Evolutionary conservation across 2,329 filamentous ascomycete genomes (phyloP), one percentile per base, ranked within the genome.

Genomic region (Neoarthrinium moseri): DNA sequence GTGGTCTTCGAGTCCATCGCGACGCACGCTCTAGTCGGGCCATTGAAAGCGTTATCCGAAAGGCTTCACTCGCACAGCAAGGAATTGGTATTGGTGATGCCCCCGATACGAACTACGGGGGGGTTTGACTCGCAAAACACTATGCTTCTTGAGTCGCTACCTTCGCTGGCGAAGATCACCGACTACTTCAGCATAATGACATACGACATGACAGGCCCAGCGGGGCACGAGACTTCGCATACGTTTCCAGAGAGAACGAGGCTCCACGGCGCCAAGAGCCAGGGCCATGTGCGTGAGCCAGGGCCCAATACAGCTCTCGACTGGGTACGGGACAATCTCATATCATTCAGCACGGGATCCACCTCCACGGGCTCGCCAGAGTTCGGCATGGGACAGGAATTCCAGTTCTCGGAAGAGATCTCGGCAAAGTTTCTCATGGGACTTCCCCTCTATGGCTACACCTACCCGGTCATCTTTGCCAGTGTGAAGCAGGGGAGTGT

Each of bases 101-200:
- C 53, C 5, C 54, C 54, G 5, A 27, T 52, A 1, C 47, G 52
- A 6, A n/a, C n/a, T n/a, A n/a, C n/a, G n/a, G n/a, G n/a, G n/a
- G n/a, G n/a, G n/a, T n/a, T n/a, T n/a, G n/a, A n/a, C n/a, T n/a
- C n/a, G n/a, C n/a, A n/a, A n/a, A n/a, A n/a, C n/a, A n/a, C n/a
- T n/a, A 37, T n/a, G 18, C 17, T n/a, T 24, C 11, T 13, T 11
- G 40, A 24, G 12, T n/a, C 21, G 20, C 17, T 22, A 13, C 12
- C 32, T 32, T 12, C 32, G 6, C 52, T 56, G 6, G 40, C 51
- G 2, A 40, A 45, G 13, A 40, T 53, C 11, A 39, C 47, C 10
- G 54, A 56, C 41, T 56, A 56, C 20, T 51, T 56, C 47, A 50
- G 45, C 34, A 48, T 56, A 34, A 55, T 56, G 54, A 55, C 54